Percentiles rank a stretch among this genome's conserved stretches.
These are phyloP conservation scores for Microsporum canis DNA, from an alignment of 2,329 filamentous ascomycete species.

Conservation along the genomic window DNA sequence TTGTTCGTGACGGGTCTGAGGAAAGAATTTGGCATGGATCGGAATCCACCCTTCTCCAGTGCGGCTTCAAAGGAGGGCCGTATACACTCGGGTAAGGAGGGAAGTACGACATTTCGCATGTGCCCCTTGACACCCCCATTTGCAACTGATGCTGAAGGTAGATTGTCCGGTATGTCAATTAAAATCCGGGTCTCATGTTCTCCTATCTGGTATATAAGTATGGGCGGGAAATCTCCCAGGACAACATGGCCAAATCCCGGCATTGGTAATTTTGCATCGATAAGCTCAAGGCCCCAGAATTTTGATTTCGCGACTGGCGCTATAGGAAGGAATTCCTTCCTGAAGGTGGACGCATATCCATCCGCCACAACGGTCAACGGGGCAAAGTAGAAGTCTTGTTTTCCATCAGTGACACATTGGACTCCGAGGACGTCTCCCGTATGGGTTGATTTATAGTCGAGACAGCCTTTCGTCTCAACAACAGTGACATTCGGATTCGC, in stretches of 20 bases:
- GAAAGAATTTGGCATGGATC: slow-evolving; percentile 93
- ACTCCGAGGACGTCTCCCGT: slow-evolving; percentile 71
- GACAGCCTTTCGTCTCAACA: slow-evolving; percentile 78
- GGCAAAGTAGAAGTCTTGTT: slow-evolving; percentile 72
- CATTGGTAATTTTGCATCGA: slow-evolving; percentile 68
- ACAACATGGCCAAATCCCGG: slow-evolving; percentile 76
- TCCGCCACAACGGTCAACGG: slow-evolving; percentile 81
- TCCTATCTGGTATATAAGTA: slow-evolving; percentile 94
- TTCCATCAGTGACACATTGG: slow-evolving; percentile 55
- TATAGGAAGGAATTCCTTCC: slow-evolving; percentile 61
- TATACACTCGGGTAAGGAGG: slow-evolving; percentile 59
- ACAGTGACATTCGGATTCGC: slow-evolving; percentile 74
- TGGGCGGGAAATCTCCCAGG: slow-evolving; percentile 63
- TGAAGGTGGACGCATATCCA: slow-evolving; percentile 85
- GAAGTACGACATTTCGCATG: slow-evolving; percentile 66
- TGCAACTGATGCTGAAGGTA: slow-evolving; percentile 59
- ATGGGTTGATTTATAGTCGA: slow-evolving; percentile 58
- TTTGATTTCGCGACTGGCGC: slow-evolving; percentile 64
- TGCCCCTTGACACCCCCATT: slow-evolving; percentile 78
- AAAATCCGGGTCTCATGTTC: slow-evolving; percentile 84
- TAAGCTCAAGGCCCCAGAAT: slow-evolving; percentile 88
- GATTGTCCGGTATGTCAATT: slow-evolving; percentile 71
- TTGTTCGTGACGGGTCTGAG: slow-evolving; percentile 67
- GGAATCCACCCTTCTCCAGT: slow-evolving; percentile 64
- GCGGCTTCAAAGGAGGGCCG: slow-evolving; percentile 64